Evolutionary conservation across 2,329 filamentous ascomycete genomes (phyloP).

Genomic region (Diaporthe nobilis): DNA sequence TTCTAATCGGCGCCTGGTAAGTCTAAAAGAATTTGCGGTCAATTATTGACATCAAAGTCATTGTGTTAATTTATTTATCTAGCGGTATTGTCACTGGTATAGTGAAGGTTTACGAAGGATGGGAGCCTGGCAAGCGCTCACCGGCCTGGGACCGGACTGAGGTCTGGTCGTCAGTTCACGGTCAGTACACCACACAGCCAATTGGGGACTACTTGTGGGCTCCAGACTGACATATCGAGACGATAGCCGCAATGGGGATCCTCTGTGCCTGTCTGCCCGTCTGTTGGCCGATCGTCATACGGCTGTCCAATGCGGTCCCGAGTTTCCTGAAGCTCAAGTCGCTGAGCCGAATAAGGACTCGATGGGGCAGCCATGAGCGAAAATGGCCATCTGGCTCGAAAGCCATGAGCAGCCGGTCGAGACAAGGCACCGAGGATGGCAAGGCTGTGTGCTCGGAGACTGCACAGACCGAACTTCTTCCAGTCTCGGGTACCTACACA

Average conservation of each 20-base stretch:
- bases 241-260: conserved; percentile 20
- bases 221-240: neutral
- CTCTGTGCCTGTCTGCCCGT: conserved; percentile 31
- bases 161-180: conserved; percentile 33
- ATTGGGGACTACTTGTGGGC: neutral
- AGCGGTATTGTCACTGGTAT: conserved; percentile 33
- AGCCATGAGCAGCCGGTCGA: neutral
- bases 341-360: neutral
- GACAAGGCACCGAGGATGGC: neutral
- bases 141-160: conserved; percentile 27
- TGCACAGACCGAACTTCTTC: neutral
- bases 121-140: conserved; percentile 7
- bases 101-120: conserved; percentile 26
- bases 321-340: neutral
- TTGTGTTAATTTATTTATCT: neutral
- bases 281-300: conserved; percentile 31
- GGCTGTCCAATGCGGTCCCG: neutral
- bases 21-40: neutral
- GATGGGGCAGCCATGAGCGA: neutral
- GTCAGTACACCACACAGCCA: neutral
- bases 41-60: neutral
- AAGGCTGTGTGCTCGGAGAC: neutral
- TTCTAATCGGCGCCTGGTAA: conserved; percentile 26
- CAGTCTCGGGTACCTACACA: neutral
- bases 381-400: neutral